phyloP scores from a whole-genome alignment of 2,329 filamentous ascomycete species.

The Mariannaea sp. region DNA sequence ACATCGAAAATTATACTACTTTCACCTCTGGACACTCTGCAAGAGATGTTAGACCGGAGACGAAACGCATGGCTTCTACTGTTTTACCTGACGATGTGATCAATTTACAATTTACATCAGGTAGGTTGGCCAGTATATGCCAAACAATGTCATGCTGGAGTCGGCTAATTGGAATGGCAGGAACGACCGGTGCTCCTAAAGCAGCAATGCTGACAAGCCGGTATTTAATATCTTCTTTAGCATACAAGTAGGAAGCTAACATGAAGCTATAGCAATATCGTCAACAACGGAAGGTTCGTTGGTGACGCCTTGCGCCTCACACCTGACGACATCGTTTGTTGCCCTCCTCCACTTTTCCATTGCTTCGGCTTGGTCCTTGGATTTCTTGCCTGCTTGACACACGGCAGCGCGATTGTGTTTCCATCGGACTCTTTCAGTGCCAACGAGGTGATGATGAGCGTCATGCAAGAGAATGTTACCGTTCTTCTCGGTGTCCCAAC shows the following conservation, averaged over 20 bases:
- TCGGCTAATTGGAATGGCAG: neutral
- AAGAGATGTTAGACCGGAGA: neutral
- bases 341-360: slow-evolving; percentile 68
- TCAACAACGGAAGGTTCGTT: slow-evolving; percentile 59
- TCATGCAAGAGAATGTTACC: neutral
- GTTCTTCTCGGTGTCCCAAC: slow-evolving; percentile 10
- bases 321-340: slow-evolving; percentile 64
- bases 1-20: neutral
- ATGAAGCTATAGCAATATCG: slow-evolving; percentile 42
- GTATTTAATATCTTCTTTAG: neutral
- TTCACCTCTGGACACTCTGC: neutral
- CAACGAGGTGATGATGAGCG: neutral
- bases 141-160: neutral
- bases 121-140: neutral
- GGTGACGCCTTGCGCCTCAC: slow-evolving; percentile 55
- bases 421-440: slow-evolving; percentile 7
- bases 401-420: slow-evolving; percentile 61
- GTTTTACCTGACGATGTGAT: slow-evolving; percentile 13
- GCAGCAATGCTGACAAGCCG: slow-evolving; percentile 22
- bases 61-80: neutral
- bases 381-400: slow-evolving; percentile 71
- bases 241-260: neutral
- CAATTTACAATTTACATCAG: slow-evolving; percentile 25
- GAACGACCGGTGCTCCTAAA: slow-evolving; percentile 25
- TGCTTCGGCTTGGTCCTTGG: slow-evolving; percentile 75